phyloP scores from a whole-genome alignment of 2,329 filamentous ascomycete species.

The Ceratocystis smalleyi region DNA sequence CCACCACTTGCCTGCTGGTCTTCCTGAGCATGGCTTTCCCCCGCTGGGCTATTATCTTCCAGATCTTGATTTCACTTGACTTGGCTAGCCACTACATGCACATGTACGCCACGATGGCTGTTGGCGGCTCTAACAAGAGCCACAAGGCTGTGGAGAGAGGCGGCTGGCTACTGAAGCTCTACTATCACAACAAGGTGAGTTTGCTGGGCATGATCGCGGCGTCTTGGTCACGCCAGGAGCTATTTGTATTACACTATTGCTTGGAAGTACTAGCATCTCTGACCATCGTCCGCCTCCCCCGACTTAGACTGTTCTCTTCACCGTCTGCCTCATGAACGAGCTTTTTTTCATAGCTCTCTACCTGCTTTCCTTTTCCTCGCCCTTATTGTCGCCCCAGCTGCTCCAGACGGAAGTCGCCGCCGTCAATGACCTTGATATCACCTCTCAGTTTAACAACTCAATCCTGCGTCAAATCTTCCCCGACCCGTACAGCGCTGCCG shows the following conservation, averaged over 20 bases:
- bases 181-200: slow-evolving; percentile 90
- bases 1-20: slow-evolving; percentile 83
- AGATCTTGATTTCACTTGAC: slow-evolving; percentile 81
- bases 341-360: slow-evolving; percentile 97
- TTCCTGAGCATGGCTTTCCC: slow-evolving; percentile 92
- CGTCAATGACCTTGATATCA: slow-evolving; percentile 38
- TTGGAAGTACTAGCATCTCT: neutral
- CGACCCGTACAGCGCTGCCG: slow-evolving; percentile 80
- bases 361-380: slow-evolving; percentile 90
- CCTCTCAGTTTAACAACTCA: slow-evolving; percentile 54
- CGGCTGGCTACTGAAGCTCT: slow-evolving; percentile 81
- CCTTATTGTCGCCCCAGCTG: slow-evolving; percentile 72
- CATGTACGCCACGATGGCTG: slow-evolving; percentile 89
- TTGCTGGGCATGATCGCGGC: neutral
- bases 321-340: slow-evolving; percentile 83
- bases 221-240: neutral
- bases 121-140: slow-evolving; percentile 64
- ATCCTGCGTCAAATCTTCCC: slow-evolving; percentile 62
- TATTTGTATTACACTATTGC: neutral
- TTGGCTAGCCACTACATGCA: slow-evolving; percentile 96
- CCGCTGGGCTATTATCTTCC: slow-evolving; percentile 85
- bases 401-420: slow-evolving; percentile 32
- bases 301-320: slow-evolving; percentile 67
- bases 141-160: slow-evolving; percentile 89
- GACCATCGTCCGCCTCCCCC: neutral